Evolutionary conservation across 805 yeast species (phyloP), one percentile per base, ranked within the genome.

Genomic region (Cyberlindnera maritima): DNA sequence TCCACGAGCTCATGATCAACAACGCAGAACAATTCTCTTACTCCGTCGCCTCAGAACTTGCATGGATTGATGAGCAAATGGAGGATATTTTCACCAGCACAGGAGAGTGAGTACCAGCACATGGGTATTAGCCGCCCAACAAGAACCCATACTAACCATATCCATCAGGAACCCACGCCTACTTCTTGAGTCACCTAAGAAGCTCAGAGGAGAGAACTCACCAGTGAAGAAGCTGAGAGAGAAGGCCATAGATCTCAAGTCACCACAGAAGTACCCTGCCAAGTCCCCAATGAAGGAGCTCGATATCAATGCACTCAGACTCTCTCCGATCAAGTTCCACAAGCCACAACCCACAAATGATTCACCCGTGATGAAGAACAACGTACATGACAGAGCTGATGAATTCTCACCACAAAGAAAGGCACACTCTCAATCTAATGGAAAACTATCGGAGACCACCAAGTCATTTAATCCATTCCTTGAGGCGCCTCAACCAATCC

Each of bases 51-150:
- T 57, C 69, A 12, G 74, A 71, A 36, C 52, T 74, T 29, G 67
- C 69, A 10, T 68, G 70, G 67, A 58, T 74, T 41, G 67, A 70
- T 48, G 72, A 69, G 37, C 71, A 71, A 49, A 66, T 75, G 69
- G 56, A 57, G 9, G 70, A 65, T 25, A 63, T 66, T 3, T 36
- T 70, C 4, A 54, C 50, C 31, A 44, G 60, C 5, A 49, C 54
- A 3, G 59, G 51, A 33, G 53, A 50, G 66, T 58, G 36, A 54
- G 65, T 58, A 33, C 32, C 2, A 3, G 37, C 11, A 15, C 42
- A 35, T 35, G 29, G 15, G 9, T 12, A 9, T 13, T 38, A 15
- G 34, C 19, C 33, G 39, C 39, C 39, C 28, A 9, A 4, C 10
- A 18, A 23, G 21, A 6, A 25, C 25, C 7, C 5, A 15, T 46